Conservation (phyloP, 202 grass and related monocot species). For the Musa balbisiana region DNA sequence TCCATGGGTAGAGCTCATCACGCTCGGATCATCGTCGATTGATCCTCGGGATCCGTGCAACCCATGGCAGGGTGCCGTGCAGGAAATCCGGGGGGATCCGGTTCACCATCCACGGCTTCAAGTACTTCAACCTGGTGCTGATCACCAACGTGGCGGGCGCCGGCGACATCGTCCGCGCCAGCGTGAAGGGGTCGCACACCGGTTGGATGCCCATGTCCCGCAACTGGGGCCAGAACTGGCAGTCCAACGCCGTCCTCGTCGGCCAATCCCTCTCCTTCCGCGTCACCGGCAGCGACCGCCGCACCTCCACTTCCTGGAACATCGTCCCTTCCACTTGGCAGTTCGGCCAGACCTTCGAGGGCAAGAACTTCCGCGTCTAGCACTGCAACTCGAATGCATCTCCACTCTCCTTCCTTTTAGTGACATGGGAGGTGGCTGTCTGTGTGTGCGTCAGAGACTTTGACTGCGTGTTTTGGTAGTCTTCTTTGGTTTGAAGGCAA, state of each 20-base stretch:
- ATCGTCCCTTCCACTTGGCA: constrained; percentile 30
- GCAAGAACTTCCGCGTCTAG: constrained; percentile 39
- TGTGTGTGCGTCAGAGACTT: too few relatives aligned
- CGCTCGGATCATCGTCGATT: too few relatives aligned
- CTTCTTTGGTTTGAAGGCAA: too few relatives aligned
- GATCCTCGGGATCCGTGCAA: too few relatives aligned
- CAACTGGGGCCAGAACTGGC: constrained; percentile 55
- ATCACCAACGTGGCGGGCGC: constrained; percentile 47
- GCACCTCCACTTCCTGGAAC: constrained; percentile 47
- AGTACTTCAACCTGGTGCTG: constrained; percentile 51
- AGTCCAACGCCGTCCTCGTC: constrained; percentile 36
- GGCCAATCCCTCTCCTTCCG: constrained; percentile 45
- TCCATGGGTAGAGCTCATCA: too few relatives aligned
- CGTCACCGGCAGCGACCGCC: constrained; percentile 35
- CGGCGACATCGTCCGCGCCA: constrained; percentile 36
- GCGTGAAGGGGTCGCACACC: constrained; percentile 38
- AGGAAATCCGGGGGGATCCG: constrained; percentile 36
- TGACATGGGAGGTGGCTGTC: too few relatives aligned
- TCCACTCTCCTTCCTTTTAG: too few relatives aligned
- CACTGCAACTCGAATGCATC: too few relatives aligned
- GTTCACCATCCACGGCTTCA: constrained; percentile 41
- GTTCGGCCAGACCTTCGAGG: constrained; percentile 34
- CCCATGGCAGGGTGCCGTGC: constrained; percentile 31
- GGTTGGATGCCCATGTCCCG: constrained; percentile 47
- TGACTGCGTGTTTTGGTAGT: too few relatives aligned